Base-by-base conservation (phyloP, 1,139 yeast species). In the Yamadazyma pseudoaaseri region DNA sequence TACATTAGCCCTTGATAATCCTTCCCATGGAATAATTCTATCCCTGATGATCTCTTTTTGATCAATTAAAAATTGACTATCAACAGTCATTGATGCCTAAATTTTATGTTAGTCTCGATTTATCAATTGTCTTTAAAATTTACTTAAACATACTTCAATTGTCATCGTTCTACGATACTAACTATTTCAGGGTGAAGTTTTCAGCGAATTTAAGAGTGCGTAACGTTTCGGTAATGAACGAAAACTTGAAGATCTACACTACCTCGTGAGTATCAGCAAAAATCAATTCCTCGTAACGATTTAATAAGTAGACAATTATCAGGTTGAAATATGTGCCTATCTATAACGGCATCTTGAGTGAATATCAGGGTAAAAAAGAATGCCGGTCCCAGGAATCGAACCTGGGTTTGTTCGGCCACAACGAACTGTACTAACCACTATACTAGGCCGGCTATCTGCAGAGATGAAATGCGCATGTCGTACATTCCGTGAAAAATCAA, bases 21-120 rank as follows among this genome's bases (percentile, higher is more conserved):
- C 95, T 53, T 86, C 95, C 97, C 97, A 90, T 16, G 96, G 95
- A 40, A 90, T 78, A 21, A 94, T 83, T 45, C 95, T 76, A 42
- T 86, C 84, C 49, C 94, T 73, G 47, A 86, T 81, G 44, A 80
- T 80, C 48, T 76, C 71, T 50, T 86, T 79, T 43, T 85, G 76
- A 49, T 87, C 96, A 44, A 80, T 81, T 50, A 86, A 69, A 52
- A 78, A 81, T 31, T 73, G 73, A 58, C 86, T 81, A 49, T 82
- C 86, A 44, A 74, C 55, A 21, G 24, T 18, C 14, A 35, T 20
- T 5, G 34, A 26, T 6, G n/a, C 6, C 25, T 22, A 11, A 10
- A 27, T 7, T 6, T 7, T 8, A 2, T 14, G 38, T 35, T 35
- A 35, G 34, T 35, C 29, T 10, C 10, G 4, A 24, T 10, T 12